phyloP scores from a whole-genome alignment of 2,329 filamentous ascomycete species.

The Pyricularia grisea region DNA sequence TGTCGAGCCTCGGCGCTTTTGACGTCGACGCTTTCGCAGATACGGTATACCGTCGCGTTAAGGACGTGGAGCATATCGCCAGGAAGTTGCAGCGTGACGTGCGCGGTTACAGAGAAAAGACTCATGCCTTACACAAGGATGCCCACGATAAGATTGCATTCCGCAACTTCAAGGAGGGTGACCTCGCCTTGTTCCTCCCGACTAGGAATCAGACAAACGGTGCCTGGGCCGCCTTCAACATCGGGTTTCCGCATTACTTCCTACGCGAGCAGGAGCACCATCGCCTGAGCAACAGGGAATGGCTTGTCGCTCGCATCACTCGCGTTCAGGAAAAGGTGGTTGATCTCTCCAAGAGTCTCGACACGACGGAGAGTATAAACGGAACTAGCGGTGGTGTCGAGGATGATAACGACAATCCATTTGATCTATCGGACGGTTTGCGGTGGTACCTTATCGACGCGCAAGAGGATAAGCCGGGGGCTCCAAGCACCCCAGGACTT shows the following conservation, averaged over 20 bases:
- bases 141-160: slow-evolving; percentile 95
- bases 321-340: slow-evolving; percentile 90
- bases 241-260: slow-evolving; percentile 95
- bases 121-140: slow-evolving; percentile 71
- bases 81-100: slow-evolving; percentile 90
- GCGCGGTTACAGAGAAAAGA: slow-evolving; percentile 77
- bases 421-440: slow-evolving; percentile 88
- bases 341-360: slow-evolving; percentile 72
- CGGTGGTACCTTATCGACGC: slow-evolving; percentile 96
- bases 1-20: slow-evolving; percentile 66
- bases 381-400: slow-evolving; percentile 29
- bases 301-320: slow-evolving; percentile 90
- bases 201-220: slow-evolving; percentile 90
- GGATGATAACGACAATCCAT: slow-evolving; percentile 91
- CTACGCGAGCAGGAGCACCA: slow-evolving; percentile 87
- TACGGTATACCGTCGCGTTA: slow-evolving; percentile 77
- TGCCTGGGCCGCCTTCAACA: slow-evolving; percentile 97
- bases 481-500: slow-evolving; percentile 84
- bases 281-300: slow-evolving; percentile 75
- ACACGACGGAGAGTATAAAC: slow-evolving; percentile 40
- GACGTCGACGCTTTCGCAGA: slow-evolving; percentile 80
- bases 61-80: slow-evolving; percentile 86
- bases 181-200: slow-evolving; percentile 86
- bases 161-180: slow-evolving; percentile 90
- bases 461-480: slow-evolving; percentile 81